Base-by-base conservation (phyloP, 2,329 filamentous ascomycete species). In the Raffaelea ambrosiae region DNA sequence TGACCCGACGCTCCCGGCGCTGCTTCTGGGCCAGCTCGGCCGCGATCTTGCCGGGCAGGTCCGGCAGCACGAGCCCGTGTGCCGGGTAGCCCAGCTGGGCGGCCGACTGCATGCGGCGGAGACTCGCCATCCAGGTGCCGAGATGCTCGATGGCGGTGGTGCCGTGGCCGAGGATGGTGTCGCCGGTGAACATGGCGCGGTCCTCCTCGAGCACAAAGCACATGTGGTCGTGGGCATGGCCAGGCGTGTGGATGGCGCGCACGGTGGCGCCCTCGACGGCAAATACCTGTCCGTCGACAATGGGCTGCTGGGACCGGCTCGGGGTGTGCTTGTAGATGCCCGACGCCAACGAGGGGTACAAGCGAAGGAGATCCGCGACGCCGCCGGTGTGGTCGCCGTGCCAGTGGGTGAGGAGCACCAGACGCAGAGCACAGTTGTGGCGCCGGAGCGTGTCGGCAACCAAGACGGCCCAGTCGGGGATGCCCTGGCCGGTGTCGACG, bases 131-230 rank as follows among this genome's bases (percentile, higher is more conserved):
- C 46, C 47, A 95, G 0, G 69, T 67, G 1, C 67, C 63, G 9
- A 95, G 71, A 53, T 93, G 79, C 62, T 94, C 87, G 55, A 94
- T 94, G 0, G 93, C 87, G 3, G 86, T 82, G 2, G 87, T 94
- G 13, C 88, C 88, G 51, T 95, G 86, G 1, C 89, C 89, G 2
- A 95, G 73, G 2, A 95, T 84, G 60, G 91, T 94, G 64, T 95
- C 89, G 7, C 84, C 89, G 0, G 88, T 94, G 63, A 95, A 93
- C 68, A 95, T 81, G 38, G 86, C 83, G 56, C 88, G 76, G 58
- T 95, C 74, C 75, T 94, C 86, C 41, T 83, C 76, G 4, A 95
- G 66, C 5, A 89, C 63, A 55, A 95, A 83, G 18, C 76, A 79
- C 73, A 90, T 84, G 62, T 96, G 91, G 59, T 96, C 90, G 3